Evolutionary conservation across 2,329 filamentous ascomycete species (phyloP), one percentile per base, ranked within the genome.

Genomic region (Aspergillus ochraceoroseus): DNA sequence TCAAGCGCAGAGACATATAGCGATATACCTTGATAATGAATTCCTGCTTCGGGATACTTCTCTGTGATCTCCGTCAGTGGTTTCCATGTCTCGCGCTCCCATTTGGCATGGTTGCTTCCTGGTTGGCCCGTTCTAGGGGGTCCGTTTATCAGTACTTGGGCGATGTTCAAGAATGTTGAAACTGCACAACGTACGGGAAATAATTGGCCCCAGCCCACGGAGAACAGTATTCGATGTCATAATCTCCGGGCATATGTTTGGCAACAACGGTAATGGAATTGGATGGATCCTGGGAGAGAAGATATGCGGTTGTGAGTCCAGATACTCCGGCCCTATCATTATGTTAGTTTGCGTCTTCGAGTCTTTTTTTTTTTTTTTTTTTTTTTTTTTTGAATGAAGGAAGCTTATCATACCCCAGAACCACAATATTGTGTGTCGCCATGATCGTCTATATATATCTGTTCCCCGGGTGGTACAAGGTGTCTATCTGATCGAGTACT

Each of bases 241-340:
- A 92, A 68, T 95, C 89, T 23, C 89, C 89, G 0, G 89, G 89
- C 83, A 95, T 92, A 61, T 94, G 85, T 58, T 90, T 94, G 4
- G 87, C 83, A 20, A 87, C 71, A 23, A 94, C 71, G 0, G 85
- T 88, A 49, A 94, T 66, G 17, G 70, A 68, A 51, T 81, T 74
- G 7, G 65, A 55, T 4, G 68, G 63, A 52, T 79, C 72, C 44
- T 71, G 70, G 8, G 80, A 80, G 9, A 84, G 66, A 11, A 79
- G 64, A 15, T 82, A 68, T 23, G 81, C 80, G 2, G 79, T 82
- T 2, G 81, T 83, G 37, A 85, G 70, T 17, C 80, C 80, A 20
- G 77, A 71, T 4, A 85, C 79, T 32, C 81, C 81, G 36, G 80
- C 81, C 36, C 79, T 82, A 26, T 27, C 22, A 32, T 25, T 18